Evolutionary conservation across 116 monocot species (phyloP).

Genomic region (Posidonia oceanica): DNA sequence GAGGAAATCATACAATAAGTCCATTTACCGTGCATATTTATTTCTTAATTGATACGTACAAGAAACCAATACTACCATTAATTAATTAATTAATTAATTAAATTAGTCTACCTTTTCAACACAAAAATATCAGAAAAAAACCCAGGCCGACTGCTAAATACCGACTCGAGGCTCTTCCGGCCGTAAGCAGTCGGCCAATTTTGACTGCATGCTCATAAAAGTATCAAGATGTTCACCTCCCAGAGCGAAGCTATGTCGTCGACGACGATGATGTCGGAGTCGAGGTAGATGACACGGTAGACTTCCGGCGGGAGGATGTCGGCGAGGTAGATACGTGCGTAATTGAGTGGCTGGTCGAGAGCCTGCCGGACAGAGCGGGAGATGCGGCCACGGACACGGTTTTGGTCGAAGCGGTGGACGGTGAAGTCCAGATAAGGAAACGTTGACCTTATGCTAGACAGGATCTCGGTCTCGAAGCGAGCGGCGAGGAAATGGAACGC

Average conservation of each 20-base stretch:
- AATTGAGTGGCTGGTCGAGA: conserved; percentile 24
- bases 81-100: no score
- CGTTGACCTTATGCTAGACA: conserved; percentile 5
- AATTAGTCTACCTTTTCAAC: no score
- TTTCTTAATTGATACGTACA: no score
- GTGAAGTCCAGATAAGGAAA: conserved; percentile 15
- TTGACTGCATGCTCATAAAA: neutral
- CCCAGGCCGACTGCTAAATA: no score
- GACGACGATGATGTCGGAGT: conserved; percentile 18
- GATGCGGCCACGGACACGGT: conserved; percentile 16
- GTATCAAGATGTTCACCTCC: neutral
- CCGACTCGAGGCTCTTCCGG: no score
- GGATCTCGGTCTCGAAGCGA: conserved; percentile 3
- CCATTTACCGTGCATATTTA: no score
- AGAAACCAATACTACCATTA: no score
- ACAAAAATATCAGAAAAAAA: neutral
- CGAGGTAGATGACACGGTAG: conserved; percentile 20
- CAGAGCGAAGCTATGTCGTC: conserved; percentile 13
- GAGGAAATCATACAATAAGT: no score
- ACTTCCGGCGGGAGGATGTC: conserved; percentile 12
- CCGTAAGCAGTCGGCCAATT: neutral
- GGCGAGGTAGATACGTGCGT: conserved; percentile 21
- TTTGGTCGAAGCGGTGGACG: conserved; percentile 18
- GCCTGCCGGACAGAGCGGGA: conserved; percentile 18
- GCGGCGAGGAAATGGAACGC: conserved; percentile 18